Conservation (phyloP, 345 rosid species). For the Hirschfeldia incana region DNA sequence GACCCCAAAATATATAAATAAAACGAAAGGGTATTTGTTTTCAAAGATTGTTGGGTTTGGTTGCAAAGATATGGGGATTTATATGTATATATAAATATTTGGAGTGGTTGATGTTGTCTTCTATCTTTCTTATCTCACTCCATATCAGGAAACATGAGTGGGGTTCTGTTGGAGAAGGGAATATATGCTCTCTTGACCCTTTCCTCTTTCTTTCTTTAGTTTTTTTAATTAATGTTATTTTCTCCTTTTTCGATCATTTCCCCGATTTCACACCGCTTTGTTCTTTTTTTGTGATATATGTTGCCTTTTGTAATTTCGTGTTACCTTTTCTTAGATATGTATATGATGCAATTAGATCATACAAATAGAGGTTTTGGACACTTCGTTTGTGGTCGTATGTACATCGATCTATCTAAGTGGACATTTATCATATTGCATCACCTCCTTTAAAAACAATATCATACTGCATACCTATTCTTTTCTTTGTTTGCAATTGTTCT, state of each 20-base stretch:
- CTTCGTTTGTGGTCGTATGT: constrained; percentile 31
- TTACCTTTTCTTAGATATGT: constrained; percentile 47
- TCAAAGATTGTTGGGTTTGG: constrained; percentile 41
- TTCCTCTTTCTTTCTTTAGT: constrained; percentile 45
- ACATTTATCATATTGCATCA: constrained; percentile 19
- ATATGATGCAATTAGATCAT: constrained; percentile 58
- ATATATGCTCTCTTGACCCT: constrained; percentile 75
- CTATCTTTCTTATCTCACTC: constrained; percentile 58
- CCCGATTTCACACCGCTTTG: constrained; percentile 34
- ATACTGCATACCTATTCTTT: background rate
- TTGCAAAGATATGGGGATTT: constrained; percentile 30
- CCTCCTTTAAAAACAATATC: background rate
- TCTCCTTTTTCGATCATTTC: constrained; percentile 34
- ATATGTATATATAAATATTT: constrained; percentile 33
- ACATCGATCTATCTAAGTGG: constrained; percentile 28
- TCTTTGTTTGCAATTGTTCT: constrained; percentile 19
- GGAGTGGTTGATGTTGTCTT: constrained; percentile 44
- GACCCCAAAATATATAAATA: background rate
- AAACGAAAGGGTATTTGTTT: constrained; percentile 23
- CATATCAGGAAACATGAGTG: constrained; percentile 77
- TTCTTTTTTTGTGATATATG: background rate
- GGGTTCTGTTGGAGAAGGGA: constrained; percentile 67
- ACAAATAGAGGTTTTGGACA: constrained; percentile 14
- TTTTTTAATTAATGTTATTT: constrained; percentile 16
- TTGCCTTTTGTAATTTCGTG: constrained; percentile 26